A percentile compares a stretch with the other conserved stretches of the same genome.
Evolutionary conservation across 2,329 filamentous ascomycete species (phyloP).

Genomic region (Geosmithia flava): DNA sequence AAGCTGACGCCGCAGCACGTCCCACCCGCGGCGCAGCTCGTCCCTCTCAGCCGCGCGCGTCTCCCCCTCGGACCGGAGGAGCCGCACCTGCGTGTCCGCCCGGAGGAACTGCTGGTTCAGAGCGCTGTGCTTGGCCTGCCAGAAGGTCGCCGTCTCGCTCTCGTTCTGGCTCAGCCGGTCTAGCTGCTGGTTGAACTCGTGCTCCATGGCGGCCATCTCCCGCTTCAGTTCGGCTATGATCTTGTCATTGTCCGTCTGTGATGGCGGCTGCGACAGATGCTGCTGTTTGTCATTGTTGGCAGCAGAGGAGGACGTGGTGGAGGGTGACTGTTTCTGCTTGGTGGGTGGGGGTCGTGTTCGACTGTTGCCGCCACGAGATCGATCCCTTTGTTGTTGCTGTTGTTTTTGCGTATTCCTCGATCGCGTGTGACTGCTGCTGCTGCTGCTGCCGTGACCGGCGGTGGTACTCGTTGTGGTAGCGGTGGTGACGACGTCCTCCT

Average conservation of each 20-base stretch:
- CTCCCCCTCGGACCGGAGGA: slow-evolving; percentile 36
- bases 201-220: slow-evolving; percentile 33
- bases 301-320: too few relatives aligned
- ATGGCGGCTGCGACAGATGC: slow-evolving; percentile 8
- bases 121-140: slow-evolving; percentile 42
- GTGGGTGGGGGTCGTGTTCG: neutral
- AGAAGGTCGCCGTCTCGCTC: slow-evolving; percentile 42
- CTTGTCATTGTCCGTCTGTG: neutral
- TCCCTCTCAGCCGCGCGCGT: slow-evolving; percentile 31
- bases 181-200: slow-evolving; percentile 39
- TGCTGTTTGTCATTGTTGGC: slow-evolving; percentile 5
- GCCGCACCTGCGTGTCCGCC: slow-evolving; percentile 38
- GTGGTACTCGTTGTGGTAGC: too few relatives aligned
- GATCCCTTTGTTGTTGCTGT: neutral
- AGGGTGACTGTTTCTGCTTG: too few relatives aligned
- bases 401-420: neutral
- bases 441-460: too few relatives aligned
- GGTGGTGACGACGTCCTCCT: slow-evolving; percentile 15
- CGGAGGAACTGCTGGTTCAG: slow-evolving; percentile 39
- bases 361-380: neutral
- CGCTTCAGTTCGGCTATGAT: slow-evolving; percentile 36
- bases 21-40: slow-evolving; percentile 37
- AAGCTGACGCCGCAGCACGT: slow-evolving; percentile 31
- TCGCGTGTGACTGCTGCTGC: slow-evolving; percentile 2
- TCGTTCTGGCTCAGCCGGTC: slow-evolving; percentile 40